Base-by-base conservation (phyloP, 2,329 filamentous ascomycete genomes). In the Xylariaceae sp. region DNA sequence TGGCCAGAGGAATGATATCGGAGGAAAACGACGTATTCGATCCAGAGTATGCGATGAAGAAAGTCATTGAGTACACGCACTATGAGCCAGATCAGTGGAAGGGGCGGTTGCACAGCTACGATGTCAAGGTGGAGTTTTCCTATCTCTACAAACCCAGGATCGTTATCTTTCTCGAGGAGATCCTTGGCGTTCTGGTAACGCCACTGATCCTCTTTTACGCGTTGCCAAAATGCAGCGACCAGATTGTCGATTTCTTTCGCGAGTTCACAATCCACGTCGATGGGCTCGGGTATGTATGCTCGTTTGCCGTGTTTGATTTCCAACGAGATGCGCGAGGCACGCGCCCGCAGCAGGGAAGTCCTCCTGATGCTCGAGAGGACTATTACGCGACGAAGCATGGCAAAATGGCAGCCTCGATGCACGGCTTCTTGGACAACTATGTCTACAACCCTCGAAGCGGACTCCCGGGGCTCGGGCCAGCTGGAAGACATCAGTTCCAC, bases 201-300 rank as follows among this genome's bases (percentile, higher is more conserved):
- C 94, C 94, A 0, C 87, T 96, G 68, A 83, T 99, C 48, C 82
- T 99, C 10, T 89, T 92, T 76, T 88, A 90, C 70, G 92, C 90
- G 62, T 80, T 97, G 39, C 91, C 92, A 0, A 88, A 87, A 67
- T 95, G 90, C 73, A 93, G 89, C 71, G 93, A 97, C 66, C 90
- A 92, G 60, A 88, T 99, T 64, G 88, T 97, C 60, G 94, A 99
- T 75, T 99, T 99, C 75, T 97, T 99, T 78, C 87, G 94, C 45
- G 94, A 99, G 72, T 97, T 97, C 67, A 97, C 94, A 0, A 87
- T 99, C 18, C 92, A 99, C 67, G 93, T 99, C 13, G 94, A 99
- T 70, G 94, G 94, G 0, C 82, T 99, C 42, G 94, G 94, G 18
- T 93, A 97, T 66, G 91, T 97, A 9, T 99, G 94, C 74, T 97